Percentiles rank a stretch among this genome's conserved stretches.
Conservation (phyloP, 176 grass and related monocot genomes). For the Oryza australiensis region DNA sequence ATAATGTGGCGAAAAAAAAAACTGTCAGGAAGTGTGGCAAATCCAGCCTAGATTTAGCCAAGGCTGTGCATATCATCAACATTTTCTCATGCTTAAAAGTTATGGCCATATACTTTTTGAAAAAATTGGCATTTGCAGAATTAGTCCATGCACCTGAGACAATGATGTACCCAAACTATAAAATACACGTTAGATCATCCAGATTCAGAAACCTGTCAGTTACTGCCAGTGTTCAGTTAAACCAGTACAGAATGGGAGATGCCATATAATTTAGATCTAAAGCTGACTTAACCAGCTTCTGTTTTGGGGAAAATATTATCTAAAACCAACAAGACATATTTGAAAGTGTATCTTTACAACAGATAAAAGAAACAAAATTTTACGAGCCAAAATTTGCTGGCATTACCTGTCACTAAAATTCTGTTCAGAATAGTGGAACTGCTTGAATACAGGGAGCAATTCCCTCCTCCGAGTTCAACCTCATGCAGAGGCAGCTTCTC, state of each 20-base stretch:
- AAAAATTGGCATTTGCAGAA: not conserved
- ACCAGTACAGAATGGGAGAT: not conserved
- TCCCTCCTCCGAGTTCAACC: slow-evolving; percentile 83
- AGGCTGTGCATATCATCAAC: not conserved
- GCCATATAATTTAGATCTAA: not conserved
- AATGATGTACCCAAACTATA: not conserved
- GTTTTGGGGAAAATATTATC: slow-evolving; percentile 1
- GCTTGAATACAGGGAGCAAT: slow-evolving; percentile 92
- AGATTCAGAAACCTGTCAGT: not conserved
- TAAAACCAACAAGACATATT: not conserved
- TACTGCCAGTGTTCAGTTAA: not conserved
- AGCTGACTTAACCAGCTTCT: not conserved
- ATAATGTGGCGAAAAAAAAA: not conserved
- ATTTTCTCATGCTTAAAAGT: not conserved
- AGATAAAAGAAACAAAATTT: not conserved
- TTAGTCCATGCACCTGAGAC: not conserved
- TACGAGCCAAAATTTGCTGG: slow-evolving; percentile 16
- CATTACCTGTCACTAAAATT: slow-evolving; percentile 68
- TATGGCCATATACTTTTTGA: not conserved
- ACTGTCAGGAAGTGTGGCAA: not conserved
- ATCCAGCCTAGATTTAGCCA: slow-evolving; percentile 11
- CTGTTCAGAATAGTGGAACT: slow-evolving; percentile 70
- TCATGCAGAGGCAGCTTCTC: slow-evolving; percentile 74
- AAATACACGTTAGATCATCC: not conserved
- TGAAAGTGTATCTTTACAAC: not conserved